A percentile compares a stretch with the other conserved stretches of the same genome.
phyloP scores from a whole-genome alignment of 495 filamentous ascomycete species.

The Lophiotrema nucula region DNA sequence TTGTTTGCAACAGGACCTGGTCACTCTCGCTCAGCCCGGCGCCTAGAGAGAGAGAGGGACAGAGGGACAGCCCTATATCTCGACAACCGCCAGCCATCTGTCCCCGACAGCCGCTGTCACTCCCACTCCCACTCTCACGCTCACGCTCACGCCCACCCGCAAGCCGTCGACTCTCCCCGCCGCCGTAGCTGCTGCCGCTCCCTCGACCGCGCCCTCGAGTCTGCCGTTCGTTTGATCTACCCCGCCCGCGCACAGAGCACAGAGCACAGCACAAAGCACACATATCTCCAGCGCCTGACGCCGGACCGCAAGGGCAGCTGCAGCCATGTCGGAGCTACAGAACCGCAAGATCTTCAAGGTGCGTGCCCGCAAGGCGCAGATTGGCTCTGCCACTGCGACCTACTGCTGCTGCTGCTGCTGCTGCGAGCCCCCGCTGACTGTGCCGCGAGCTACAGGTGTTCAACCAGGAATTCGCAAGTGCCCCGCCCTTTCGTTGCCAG shows the following conservation, averaged over 20 bases:
- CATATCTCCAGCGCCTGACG: too few relatives aligned
- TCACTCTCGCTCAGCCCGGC: not conserved
- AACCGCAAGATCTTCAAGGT: constrained; percentile 97
- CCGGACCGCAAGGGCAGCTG: not conserved
- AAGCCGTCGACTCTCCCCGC: too few relatives aligned
- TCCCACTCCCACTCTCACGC: not conserved
- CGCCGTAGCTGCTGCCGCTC: too few relatives aligned
- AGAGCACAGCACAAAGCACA: too few relatives aligned
- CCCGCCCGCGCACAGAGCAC: not conserved
- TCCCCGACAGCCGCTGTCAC: not conserved
- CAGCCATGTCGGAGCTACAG: constrained; percentile 68
- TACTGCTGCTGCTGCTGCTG: too few relatives aligned
- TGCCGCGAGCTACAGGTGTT: too few relatives aligned
- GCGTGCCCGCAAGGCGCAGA: too few relatives aligned
- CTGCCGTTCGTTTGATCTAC: not conserved
- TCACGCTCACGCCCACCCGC: not conserved
- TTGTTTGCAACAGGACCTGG: too few relatives aligned
- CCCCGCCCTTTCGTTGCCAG: not conserved
- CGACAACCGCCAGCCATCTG: not conserved
- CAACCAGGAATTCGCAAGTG: constrained; percentile 82
- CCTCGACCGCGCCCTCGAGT: too few relatives aligned
- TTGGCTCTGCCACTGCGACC: too few relatives aligned
- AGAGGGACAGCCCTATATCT: not conserved
- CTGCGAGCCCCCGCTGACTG: too few relatives aligned
- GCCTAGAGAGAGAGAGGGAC: too few relatives aligned